A percentile compares a stretch with the other conserved stretches of the same genome.
These are phyloP conservation scores for Ploettnerulaceae sp. DNA, from an alignment of 2,329 filamentous ascomycete species.

Conservation along the genomic window DNA sequence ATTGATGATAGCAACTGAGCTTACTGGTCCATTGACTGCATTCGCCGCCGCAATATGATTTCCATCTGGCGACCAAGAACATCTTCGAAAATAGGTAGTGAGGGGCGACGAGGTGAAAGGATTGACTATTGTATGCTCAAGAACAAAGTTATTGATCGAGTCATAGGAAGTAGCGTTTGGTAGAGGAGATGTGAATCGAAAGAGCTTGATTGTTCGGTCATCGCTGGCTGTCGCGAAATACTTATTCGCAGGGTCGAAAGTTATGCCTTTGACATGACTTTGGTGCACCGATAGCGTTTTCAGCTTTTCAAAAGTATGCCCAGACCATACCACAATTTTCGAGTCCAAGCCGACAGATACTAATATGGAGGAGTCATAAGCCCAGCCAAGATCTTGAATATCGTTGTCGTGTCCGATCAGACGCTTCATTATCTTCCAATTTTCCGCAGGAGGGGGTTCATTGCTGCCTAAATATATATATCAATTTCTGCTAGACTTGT, in stretches of 20 bases:
- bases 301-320: constrained; percentile 94
- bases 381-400: constrained; percentile 97
- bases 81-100: constrained; percentile 93
- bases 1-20: constrained; percentile 93
- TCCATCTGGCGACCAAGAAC: constrained; percentile 96
- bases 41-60: constrained; percentile 97
- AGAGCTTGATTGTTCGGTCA: constrained; percentile 94
- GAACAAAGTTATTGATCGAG: constrained; percentile 92
- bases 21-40: constrained; percentile 94
- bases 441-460: constrained; percentile 89
- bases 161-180: constrained; percentile 93
- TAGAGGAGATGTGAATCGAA: constrained; percentile 84
- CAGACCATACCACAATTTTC: constrained; percentile 97
- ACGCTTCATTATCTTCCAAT: constrained; percentile 93
- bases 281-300: constrained; percentile 91
- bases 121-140: constrained; percentile 83
- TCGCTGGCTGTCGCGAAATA: constrained; percentile 98
- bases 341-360: constrained; percentile 96
- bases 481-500: constrained; percentile 15
- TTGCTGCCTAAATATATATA: constrained; percentile 53
- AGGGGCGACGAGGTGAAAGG: constrained; percentile 90
- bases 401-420: constrained; percentile 97
- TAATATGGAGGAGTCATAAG: constrained; percentile 88
- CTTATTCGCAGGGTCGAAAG: constrained; percentile 97
- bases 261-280: constrained; percentile 97